These are phyloP conservation scores for Suillus lakei DNA, from an alignment of 768 basidiomycete species.

Conservation along the genomic window DNA sequence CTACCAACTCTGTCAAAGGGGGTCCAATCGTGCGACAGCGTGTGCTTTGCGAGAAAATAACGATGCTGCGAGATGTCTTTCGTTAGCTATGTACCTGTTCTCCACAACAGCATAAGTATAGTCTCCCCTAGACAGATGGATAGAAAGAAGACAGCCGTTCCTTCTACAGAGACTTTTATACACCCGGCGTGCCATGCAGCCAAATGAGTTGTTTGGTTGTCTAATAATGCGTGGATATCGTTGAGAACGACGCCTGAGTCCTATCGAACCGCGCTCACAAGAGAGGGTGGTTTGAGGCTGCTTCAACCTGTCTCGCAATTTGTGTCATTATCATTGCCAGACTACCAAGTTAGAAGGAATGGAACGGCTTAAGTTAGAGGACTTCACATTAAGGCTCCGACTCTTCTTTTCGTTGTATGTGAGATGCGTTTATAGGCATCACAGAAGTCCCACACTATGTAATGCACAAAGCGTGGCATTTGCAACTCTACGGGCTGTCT, in stretches of 20 bases:
- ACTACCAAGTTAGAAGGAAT: background rate
- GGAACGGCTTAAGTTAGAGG: background rate
- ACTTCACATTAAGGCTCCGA: background rate
- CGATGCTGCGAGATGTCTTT: too few species aligned
- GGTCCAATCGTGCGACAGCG: background rate
- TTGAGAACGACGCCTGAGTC: background rate
- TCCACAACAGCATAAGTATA: background rate
- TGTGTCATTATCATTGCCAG: background rate
- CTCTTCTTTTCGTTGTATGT: background rate
- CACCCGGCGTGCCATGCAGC: background rate
- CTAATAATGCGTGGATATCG: background rate
- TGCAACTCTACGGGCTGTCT: conserved; percentile 17
- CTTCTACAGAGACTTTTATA: background rate
- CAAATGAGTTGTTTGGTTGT: background rate
- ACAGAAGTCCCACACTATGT: too few species aligned
- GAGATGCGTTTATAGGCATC: too few species aligned
- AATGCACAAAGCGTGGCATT: conserved; percentile 6
- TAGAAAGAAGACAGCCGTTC: background rate
- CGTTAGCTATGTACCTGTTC: background rate
- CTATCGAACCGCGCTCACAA: background rate
- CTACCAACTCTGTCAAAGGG: background rate
- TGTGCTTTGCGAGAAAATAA: background rate
- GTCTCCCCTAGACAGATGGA: background rate
- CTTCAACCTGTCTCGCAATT: too few species aligned
- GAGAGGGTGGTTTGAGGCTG: background rate